These are phyloP conservation scores for Ettlia oleoabundans DNA, from an alignment of 139 green algal genomes.

Conservation along the genomic window DNA sequence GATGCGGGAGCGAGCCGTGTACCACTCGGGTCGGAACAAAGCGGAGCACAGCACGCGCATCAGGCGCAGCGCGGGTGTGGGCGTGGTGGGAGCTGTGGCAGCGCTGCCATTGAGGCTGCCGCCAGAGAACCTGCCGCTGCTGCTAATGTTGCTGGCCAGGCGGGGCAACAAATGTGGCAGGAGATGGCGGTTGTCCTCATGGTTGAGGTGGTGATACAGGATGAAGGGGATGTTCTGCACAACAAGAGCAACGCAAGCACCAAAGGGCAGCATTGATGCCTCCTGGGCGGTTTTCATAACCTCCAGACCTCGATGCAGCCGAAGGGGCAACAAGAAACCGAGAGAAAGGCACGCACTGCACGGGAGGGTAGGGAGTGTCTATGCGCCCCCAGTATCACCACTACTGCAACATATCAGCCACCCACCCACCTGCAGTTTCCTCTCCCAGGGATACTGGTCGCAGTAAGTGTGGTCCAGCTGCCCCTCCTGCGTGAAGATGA, in stretches of 20 bases:
- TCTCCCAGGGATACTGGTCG: slow-evolving; percentile 46
- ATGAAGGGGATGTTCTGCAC: slow-evolving; percentile 59
- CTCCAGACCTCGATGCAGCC: too few relatives aligned
- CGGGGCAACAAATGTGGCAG: slow-evolving; percentile 38
- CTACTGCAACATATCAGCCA: too few relatives aligned
- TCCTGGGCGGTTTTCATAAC: too few relatives aligned
- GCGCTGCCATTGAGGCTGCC: neutral
- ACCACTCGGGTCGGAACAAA: slow-evolving; percentile 59
- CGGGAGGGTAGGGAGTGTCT: too few relatives aligned
- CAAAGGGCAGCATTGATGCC: too few relatives aligned
- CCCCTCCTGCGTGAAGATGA: slow-evolving; percentile 53
- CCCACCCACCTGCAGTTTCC: slow-evolving; percentile 13
- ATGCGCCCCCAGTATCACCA: too few relatives aligned
- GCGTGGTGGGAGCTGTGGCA: slow-evolving; percentile 4
- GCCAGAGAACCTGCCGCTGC: neutral
- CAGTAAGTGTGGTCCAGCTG: slow-evolving; percentile 58
- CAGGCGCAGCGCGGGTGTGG: slow-evolving; percentile 44
- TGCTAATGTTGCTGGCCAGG: slow-evolving; percentile 18
- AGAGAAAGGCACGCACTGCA: neutral
- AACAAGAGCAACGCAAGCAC: neutral
- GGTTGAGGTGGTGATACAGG: slow-evolving; percentile 59
- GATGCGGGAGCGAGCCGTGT: slow-evolving; percentile 44
- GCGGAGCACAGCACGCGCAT: slow-evolving; percentile 59
- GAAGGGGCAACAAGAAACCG: neutral
- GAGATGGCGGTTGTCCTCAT: slow-evolving; percentile 41